Percentiles rank a stretch among this genome's conserved stretches.
phyloP scores from a whole-genome alignment of 345 rosid genomes.

The Turnera subulata region DNA sequence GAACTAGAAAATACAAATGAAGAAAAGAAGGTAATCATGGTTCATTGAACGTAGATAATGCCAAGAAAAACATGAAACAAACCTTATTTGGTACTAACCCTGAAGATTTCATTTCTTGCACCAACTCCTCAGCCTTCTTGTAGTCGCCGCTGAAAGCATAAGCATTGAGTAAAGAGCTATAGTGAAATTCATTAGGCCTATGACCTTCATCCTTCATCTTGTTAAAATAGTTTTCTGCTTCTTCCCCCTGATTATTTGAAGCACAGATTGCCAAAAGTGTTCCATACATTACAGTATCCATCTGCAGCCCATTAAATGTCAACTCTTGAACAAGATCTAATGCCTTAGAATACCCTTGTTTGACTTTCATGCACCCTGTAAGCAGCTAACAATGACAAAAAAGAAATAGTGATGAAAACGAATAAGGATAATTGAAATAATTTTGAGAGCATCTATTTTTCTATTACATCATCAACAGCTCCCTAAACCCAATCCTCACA shows the following conservation, averaged over 20 bases:
- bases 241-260: slow-evolving; percentile 63
- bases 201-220: slow-evolving; percentile 81
- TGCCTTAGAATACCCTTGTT: slow-evolving; percentile 64
- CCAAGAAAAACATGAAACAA: slow-evolving; percentile 25
- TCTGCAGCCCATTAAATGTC: slow-evolving; percentile 45
- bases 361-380: slow-evolving; percentile 75
- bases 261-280: slow-evolving; percentile 87
- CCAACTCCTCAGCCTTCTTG: slow-evolving; percentile 75
- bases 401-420: slow-evolving; percentile 12
- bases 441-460: no score
- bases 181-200: slow-evolving; percentile 67
- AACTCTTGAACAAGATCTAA: slow-evolving; percentile 67
- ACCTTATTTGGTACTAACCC: slow-evolving; percentile 91
- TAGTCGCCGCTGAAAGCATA: slow-evolving; percentile 67
- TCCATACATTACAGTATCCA: slow-evolving; percentile 84
- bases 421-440: slow-evolving; percentile 4
- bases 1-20: neutral
- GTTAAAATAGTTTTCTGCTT: slow-evolving; percentile 66
- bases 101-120: slow-evolving; percentile 65
- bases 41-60: neutral
- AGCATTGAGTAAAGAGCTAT: slow-evolving; percentile 86
- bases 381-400: slow-evolving; percentile 57
- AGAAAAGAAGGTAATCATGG: neutral
- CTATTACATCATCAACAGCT: no score
- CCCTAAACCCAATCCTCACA: no score